Evolutionary conservation across 805 yeast species (phyloP).

Genomic region (Nakazawaea peltata): DNA sequence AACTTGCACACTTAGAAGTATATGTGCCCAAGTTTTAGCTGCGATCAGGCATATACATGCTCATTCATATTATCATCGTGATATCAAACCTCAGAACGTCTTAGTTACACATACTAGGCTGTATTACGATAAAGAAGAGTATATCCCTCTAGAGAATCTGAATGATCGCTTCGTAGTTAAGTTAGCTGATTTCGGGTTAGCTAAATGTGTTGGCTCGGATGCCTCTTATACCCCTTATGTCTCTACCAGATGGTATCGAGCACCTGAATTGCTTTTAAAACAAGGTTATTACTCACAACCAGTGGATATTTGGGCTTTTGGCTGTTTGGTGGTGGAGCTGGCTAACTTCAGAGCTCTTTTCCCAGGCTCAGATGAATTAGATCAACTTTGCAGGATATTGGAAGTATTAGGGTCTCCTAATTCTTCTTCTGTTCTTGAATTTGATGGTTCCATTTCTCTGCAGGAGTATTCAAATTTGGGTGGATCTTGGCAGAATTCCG

Average conservation of each 20-base stretch:
- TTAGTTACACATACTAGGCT: constrained; percentile 52
- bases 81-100: constrained; percentile 90
- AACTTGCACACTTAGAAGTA: constrained; percentile 50
- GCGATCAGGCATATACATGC: constrained; percentile 81
- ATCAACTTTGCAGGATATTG: constrained; percentile 67
- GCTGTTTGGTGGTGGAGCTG: constrained; percentile 66
- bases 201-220: constrained; percentile 47
- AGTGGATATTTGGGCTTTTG: constrained; percentile 84
- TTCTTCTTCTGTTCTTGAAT: neutral
- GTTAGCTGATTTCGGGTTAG: constrained; percentile 75
- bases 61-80: constrained; percentile 71
- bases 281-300: constrained; percentile 57
- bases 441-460: neutral
- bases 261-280: constrained; percentile 72
- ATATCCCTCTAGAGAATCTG: no score
- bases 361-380: constrained; percentile 75
- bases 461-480: constrained; percentile 39
- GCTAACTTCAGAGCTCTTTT: constrained; percentile 72
- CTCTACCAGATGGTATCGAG: constrained; percentile 80
- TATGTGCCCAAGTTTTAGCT: constrained; percentile 60
- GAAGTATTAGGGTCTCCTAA: constrained; percentile 68
- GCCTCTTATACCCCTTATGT: constrained; percentile 67
- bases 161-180: no score
- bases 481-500: constrained; percentile 68
- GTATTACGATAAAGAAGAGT: constrained; percentile 40